Conservation (phyloP, 116 monocot species). For the Cymodocea nodosa region DNA sequence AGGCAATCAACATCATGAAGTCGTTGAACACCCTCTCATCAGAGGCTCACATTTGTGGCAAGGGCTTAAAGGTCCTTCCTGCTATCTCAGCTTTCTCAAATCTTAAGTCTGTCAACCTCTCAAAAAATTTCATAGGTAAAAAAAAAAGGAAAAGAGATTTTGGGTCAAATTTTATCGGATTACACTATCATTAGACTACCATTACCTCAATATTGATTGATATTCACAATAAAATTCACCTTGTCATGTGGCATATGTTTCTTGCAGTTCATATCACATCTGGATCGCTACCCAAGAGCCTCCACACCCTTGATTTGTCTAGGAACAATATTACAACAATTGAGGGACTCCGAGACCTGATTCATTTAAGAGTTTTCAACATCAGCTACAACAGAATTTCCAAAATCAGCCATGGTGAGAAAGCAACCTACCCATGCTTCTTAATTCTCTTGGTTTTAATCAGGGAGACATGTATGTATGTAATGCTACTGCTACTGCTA, state of each 20-base stretch:
- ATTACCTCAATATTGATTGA: no score
- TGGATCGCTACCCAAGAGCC: constrained; percentile 62
- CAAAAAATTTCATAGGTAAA: constrained; percentile 81
- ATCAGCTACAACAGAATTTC: constrained; percentile 89
- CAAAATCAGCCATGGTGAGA: constrained; percentile 81
- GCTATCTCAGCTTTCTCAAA: constrained; percentile 61
- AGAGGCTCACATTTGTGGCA: constrained; percentile 70
- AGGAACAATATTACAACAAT: constrained; percentile 73
- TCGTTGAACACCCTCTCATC: constrained; percentile 58
- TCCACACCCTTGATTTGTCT: constrained; percentile 80
- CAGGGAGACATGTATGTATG: neutral
- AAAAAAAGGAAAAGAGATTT: neutral
- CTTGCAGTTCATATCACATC: constrained; percentile 50
- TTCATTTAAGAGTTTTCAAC: constrained; percentile 65
- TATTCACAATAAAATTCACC: no score
- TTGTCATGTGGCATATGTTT: no score
- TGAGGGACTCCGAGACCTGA: constrained; percentile 75
- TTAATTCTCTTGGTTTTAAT: neutral
- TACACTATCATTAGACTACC: no score
- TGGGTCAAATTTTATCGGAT: no score
- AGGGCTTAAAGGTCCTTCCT: constrained; percentile 80
- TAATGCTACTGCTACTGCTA: neutral
- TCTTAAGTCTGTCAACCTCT: constrained; percentile 70
- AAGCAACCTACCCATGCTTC: neutral
- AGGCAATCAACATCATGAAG: constrained; percentile 58